Evolutionary conservation across 1,284 basidiomycete genomes (phyloP).

Genomic region (Leccinum fallax): DNA sequence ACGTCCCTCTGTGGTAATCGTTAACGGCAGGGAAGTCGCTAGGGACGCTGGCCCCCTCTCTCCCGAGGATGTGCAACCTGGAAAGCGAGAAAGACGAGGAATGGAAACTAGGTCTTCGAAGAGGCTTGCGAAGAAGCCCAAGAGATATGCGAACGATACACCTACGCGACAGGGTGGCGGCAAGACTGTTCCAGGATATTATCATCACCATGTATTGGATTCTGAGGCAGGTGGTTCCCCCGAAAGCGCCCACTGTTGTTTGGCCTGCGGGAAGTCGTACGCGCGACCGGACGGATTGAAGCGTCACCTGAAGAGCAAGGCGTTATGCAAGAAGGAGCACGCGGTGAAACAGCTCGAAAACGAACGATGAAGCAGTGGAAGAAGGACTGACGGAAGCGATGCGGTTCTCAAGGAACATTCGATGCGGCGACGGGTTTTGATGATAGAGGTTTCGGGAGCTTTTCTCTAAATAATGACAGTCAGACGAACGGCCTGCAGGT

Average conservation of each 20-base stretch:
- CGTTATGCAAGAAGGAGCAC: constrained; percentile 28
- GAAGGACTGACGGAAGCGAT: constrained; percentile 18
- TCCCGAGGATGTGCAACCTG: no score
- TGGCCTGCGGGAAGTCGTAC: constrained; percentile 31
- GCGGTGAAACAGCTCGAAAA: constrained; percentile 11
- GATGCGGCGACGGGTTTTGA: background rate
- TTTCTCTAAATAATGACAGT: background rate
- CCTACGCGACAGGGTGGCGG: no score
- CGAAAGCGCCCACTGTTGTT: constrained; percentile 11
- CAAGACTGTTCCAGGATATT: no score
- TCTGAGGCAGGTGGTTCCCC: no score
- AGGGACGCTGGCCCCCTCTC: no score
- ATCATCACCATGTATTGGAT: no score
- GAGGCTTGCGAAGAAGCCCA: no score
- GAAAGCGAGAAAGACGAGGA: no score
- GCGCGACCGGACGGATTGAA: constrained; percentile 36
- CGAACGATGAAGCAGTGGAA: constrained; percentile 1
- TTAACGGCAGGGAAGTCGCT: no score
- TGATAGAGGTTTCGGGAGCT: background rate
- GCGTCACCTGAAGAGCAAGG: constrained; percentile 35
- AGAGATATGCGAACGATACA: no score
- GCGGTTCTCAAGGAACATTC: background rate
- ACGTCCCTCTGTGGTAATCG: no score
- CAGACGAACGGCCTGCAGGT: background rate
- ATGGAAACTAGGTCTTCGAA: no score